Base-by-base conservation (phyloP, 2,329 filamentous ascomycete species). In the Microcera coccophila region DNA sequence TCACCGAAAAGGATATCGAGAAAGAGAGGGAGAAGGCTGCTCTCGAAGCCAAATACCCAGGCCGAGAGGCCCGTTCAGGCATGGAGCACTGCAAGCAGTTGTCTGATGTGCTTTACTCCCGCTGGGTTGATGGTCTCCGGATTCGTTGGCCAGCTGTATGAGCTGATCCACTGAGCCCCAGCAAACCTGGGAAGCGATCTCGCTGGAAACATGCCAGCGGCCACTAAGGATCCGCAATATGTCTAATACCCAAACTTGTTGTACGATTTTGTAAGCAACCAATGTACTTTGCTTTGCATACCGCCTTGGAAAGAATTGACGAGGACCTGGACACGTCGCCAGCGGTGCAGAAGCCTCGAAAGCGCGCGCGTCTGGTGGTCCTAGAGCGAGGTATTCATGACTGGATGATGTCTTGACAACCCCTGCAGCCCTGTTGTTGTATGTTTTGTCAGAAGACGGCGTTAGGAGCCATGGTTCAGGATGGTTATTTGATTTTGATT, bases 41-140 rank as follows among this genome's bases (percentile, higher is more conserved):
- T 2, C 51, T 78, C 9, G 72, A 77, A 53, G 66, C 72, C 14
- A 78, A 73, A 54, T 79, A 76, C 41, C 78, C 78, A 2, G 77
- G 76, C 2, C 72, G 74, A 29, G 69, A 75, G 39, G 60, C 75
- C 2, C 67, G 68, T 36, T 77, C 82, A 2, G 91, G 90, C 2
- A 91, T 96, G 87, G 90, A 96, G 65, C 91, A 96, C 66, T 87
- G 85, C 52, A 88, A 89, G 60, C 82, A 95, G 62, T 74, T 97
- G 28, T 88, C 87, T 1, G 90, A 96, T 63, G 87, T 95, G 16
- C 77, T 98, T 16, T 97, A 96, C 67, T 81, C 84, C 14, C 80
- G 91, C 33, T 98, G 93, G 93, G 82, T 84, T 3, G 87, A 94
- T 45, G 90, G 89, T 2, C 70, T 97, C 56, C 82, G 83, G 50